Conservation (phyloP, 2,329 filamentous ascomycete genomes). For the Simplicillium aogashimaense region DNA sequence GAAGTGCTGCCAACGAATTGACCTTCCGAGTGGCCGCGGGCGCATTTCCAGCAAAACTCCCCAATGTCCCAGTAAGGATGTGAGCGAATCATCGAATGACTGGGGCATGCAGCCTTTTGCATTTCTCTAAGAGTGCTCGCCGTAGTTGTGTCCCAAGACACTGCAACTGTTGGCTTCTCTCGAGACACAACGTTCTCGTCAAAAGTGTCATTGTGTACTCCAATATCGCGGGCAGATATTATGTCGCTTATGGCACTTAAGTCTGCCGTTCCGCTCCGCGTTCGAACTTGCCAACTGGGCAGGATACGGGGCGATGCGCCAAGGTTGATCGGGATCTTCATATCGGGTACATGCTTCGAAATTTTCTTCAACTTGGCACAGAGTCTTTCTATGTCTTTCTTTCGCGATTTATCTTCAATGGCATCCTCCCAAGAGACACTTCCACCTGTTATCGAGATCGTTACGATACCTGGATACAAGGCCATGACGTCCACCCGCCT, state of each 20-base stretch:
- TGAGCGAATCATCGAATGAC: slow-evolving; percentile 48
- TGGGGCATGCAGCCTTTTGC: slow-evolving; percentile 47
- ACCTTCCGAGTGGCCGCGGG: slow-evolving; percentile 52
- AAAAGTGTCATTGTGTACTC: slow-evolving; percentile 10
- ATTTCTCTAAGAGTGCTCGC: slow-evolving; percentile 27
- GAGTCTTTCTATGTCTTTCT: slow-evolving; percentile 29
- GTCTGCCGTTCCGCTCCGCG: slow-evolving; percentile 6
- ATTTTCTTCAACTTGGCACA: slow-evolving; percentile 64
- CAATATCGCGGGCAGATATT: slow-evolving; percentile 9
- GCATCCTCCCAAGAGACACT: slow-evolving; percentile 29
- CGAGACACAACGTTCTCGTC: background rate
- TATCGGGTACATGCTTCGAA: slow-evolving; percentile 63
- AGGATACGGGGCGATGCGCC: slow-evolving; percentile 31
- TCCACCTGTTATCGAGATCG: slow-evolving; percentile 54
- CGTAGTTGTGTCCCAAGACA: slow-evolving; percentile 8
- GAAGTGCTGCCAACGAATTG: slow-evolving; percentile 48
- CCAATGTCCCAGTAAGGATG: slow-evolving; percentile 53
- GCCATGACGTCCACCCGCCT: slow-evolving; percentile 37
- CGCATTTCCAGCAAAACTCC: slow-evolving; percentile 55
- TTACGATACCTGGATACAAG: slow-evolving; percentile 30
- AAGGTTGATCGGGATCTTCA: slow-evolving; percentile 78
- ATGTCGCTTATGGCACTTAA: slow-evolving; percentile 17
- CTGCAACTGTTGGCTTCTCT: background rate
- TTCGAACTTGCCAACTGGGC: slow-evolving; percentile 45
- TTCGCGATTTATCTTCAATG: slow-evolving; percentile 19